phyloP scores from a whole-genome alignment of 2,329 filamentous ascomycete genomes.

The Phialemoniopsis sp. region DNA sequence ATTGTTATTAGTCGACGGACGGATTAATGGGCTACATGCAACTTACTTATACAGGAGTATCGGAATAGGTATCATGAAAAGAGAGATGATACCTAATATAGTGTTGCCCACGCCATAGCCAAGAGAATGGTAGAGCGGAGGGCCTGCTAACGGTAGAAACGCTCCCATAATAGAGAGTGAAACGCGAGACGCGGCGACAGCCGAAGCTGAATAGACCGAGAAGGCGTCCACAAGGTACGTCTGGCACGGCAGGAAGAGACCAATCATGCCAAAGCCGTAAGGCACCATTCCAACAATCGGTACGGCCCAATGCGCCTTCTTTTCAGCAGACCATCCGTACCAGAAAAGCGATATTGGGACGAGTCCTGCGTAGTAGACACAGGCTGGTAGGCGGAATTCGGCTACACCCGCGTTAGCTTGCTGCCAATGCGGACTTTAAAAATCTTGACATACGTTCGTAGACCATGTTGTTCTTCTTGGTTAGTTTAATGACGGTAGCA shows the following conservation, averaged over 20 bases:
- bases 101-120: slow-evolving; percentile 21
- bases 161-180: slow-evolving; percentile 50
- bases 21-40: too few species aligned
- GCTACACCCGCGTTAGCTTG: neutral
- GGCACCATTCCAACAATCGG: slow-evolving; percentile 25
- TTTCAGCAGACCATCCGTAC: slow-evolving; percentile 30
- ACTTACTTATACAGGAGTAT: slow-evolving; percentile 5
- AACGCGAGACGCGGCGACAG: slow-evolving; percentile 60
- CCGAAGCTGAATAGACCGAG: slow-evolving; percentile 38
- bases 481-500: slow-evolving; percentile 1
- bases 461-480: slow-evolving; percentile 4
- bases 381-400: slow-evolving; percentile 5
- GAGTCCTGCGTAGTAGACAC: slow-evolving; percentile 2
- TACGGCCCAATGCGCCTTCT: slow-evolving; percentile 26
- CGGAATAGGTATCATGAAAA: slow-evolving; percentile 4
- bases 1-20: too few species aligned
- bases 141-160: slow-evolving; percentile 41
- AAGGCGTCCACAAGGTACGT: slow-evolving; percentile 60
- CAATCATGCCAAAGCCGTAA: slow-evolving; percentile 24
- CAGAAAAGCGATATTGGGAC: slow-evolving; percentile 21
- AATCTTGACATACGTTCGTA: slow-evolving; percentile 3
- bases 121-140: slow-evolving; percentile 25
- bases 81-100: neutral
- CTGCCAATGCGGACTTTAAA: neutral
- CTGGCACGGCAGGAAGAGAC: slow-evolving; percentile 23